Conservation (phyloP, 2,329 filamentous ascomycete species). For the Aspergillus tanneri region DNA sequence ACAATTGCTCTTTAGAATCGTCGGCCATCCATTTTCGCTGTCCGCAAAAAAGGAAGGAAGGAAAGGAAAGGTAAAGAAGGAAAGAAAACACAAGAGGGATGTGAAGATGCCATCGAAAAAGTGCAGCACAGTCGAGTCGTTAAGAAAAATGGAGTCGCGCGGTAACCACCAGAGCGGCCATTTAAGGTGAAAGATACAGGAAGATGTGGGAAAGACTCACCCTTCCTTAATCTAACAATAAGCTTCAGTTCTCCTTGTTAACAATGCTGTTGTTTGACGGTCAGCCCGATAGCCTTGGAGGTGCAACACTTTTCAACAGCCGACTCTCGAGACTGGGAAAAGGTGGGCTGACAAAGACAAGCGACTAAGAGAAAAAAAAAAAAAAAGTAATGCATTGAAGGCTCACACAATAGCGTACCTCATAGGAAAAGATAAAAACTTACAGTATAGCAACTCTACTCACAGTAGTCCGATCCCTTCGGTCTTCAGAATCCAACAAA, state of each 20-base stretch:
- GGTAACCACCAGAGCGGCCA: neutral
- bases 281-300: conserved; percentile 34
- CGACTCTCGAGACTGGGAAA: conserved; percentile 27
- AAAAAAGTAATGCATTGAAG: conserved; percentile 13
- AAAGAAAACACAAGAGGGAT: too few relatives aligned
- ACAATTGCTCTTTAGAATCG: too few relatives aligned
- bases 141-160: neutral
- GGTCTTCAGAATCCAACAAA: conserved; percentile 16
- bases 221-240: conserved; percentile 25
- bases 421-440: conserved; percentile 13
- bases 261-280: conserved; percentile 22
- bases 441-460: conserved; percentile 17
- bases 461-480: conserved; percentile 29
- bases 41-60: neutral
- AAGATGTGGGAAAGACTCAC: conserved; percentile 25
- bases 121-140: neutral
- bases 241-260: conserved; percentile 26
- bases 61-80: neutral
- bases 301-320: conserved; percentile 30
- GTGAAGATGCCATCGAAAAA: too few relatives aligned
- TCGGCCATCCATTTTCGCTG: neutral
- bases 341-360: conserved; percentile 27
- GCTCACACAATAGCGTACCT: conserved; percentile 13
- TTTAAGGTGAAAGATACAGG: conserved; percentile 9
- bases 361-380: conserved; percentile 13